Conservation (phyloP, 2,329 filamentous ascomycete species). For the Fusarium nanum region DNA sequence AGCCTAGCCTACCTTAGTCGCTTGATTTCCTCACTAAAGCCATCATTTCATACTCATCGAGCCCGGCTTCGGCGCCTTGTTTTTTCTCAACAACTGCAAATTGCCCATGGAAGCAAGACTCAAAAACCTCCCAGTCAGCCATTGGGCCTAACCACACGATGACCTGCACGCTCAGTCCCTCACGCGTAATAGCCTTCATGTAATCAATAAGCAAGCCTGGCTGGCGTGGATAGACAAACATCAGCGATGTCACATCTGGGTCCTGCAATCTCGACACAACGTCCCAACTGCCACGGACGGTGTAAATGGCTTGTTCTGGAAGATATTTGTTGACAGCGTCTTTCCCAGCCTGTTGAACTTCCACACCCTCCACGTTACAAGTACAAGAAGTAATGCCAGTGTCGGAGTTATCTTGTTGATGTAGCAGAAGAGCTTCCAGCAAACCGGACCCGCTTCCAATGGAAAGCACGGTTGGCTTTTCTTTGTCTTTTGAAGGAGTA, state of each 20-base stretch:
- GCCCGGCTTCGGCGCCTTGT: slow-evolving; percentile 31
- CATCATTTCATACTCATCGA: slow-evolving; percentile 42
- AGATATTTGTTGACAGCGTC: slow-evolving; percentile 44
- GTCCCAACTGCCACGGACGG: slow-evolving; percentile 50
- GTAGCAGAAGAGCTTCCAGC: slow-evolving; percentile 41
- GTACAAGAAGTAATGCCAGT: slow-evolving; percentile 1
- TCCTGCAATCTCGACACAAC: slow-evolving; percentile 44
- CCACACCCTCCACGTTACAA: slow-evolving; percentile 44
- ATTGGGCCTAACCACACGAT: slow-evolving; percentile 45
- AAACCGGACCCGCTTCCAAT: slow-evolving; percentile 49
- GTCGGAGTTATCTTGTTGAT: neutral
- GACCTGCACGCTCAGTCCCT: slow-evolving; percentile 8
- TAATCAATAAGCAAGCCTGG: slow-evolving; percentile 46
- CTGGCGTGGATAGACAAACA: slow-evolving; percentile 53
- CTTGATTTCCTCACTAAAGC: slow-evolving; percentile 17
- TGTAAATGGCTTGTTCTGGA: slow-evolving; percentile 43
- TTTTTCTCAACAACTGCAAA: slow-evolving; percentile 24
- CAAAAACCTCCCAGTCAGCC: slow-evolving; percentile 45
- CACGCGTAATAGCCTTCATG: slow-evolving; percentile 19
- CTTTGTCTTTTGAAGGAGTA: neutral
- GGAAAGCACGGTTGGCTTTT: slow-evolving; percentile 41
- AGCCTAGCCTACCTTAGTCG: neutral
- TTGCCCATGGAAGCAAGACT: slow-evolving; percentile 27
- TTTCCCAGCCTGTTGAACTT: slow-evolving; percentile 40
- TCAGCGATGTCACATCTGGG: slow-evolving; percentile 36